Evolutionary conservation across 208 protist genomes (phyloP).

Genomic region (Leishmania gerbilli): DNA sequence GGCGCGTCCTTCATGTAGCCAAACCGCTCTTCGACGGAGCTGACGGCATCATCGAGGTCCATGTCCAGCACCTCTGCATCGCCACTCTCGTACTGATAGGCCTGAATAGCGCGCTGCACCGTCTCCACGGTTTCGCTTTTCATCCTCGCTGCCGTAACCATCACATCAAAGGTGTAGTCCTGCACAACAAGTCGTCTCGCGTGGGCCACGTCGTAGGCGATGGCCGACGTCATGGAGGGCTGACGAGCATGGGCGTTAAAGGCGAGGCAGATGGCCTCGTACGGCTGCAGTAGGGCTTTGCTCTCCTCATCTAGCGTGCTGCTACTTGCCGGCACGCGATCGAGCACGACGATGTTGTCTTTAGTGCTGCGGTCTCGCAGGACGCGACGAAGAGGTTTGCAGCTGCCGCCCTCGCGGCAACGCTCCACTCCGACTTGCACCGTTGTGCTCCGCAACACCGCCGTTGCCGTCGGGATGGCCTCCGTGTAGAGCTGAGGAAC

Average conservation of each 20-base stretch:
- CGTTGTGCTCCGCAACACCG: conserved; percentile 24
- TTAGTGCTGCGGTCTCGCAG: conserved; percentile 10
- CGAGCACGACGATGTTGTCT: conserved; percentile 22
- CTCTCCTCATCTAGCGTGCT: conserved; percentile 2
- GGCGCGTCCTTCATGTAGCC: conserved; percentile 26
- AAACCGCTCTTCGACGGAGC: conserved; percentile 24
- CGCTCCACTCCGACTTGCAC: conserved; percentile 21
- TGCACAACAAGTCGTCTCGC: conserved; percentile 24
- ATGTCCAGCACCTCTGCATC: conserved; percentile 9
- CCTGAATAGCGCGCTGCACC: conserved; percentile 20
- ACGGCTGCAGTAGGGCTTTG: neutral
- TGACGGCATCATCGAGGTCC: conserved; percentile 15
- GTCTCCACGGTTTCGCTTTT: conserved; percentile 21
- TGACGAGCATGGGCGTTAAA: conserved; percentile 21
- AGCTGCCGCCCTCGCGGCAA: neutral
- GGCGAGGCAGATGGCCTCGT: conserved; percentile 20
- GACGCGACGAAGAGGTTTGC: neutral
- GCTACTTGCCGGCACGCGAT: conserved; percentile 14
- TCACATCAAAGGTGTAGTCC: conserved; percentile 20
- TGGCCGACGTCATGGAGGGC: neutral
- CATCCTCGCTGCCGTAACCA: conserved; percentile 14
- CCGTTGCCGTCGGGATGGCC: neutral
- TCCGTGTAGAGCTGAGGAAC: conserved; percentile 27
- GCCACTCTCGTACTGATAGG: conserved; percentile 17
- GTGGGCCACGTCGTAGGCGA: conserved; percentile 13